Evolutionary conservation across 1,284 basidiomycete genomes (phyloP), one percentile per base, ranked within the genome.

Genomic region (Malassezia equina): DNA sequence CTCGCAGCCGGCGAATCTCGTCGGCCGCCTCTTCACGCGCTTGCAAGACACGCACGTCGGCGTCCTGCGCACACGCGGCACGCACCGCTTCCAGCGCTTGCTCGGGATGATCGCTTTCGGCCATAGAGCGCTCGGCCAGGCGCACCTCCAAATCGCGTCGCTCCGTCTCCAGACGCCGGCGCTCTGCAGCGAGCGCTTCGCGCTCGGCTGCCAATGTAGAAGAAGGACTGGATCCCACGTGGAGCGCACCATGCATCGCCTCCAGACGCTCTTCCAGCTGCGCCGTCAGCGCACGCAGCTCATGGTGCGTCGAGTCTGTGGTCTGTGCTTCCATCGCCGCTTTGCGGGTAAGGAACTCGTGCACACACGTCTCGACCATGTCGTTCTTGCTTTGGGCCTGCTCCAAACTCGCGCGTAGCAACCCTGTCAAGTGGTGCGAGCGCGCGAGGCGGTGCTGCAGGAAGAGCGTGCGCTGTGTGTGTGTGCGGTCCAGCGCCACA

Each of bases 401-500:
- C 34, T 29, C 23, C 21, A 57, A 31, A 12, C 24, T 40, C 21
- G 21, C 36, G 27, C 50, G 55, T 11, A 57, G 40, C 23, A 52
- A 9, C n/a, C 51, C 49, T 12, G 25, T 31, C 36, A 42, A 27
- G 15, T 50, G 49, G 15, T 57, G 39, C 28, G 55, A 41, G 17
- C 55, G 55, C n/a, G 55, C 55, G n/a, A 57, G 55, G 1, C 55
- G 43, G 36, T 57, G 55, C 41, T 57, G 55, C 25, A 57, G 23
- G 13, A 57, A 57, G 28, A 57, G 42, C 13, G 55, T 57, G 15
- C 55, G 49, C 25, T 57, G 49, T 4, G 50, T 42, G 13, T 57
- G 55, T 3, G 55, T 57, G 21, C 55, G 55, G 39, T 57, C 55
- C 33, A 57, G 45, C 27, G 50, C 49, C 11, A 39, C 55, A 28